Base-by-base conservation (phyloP, 495 filamentous ascomycete genomes). In the Neurospora sp. region DNA sequence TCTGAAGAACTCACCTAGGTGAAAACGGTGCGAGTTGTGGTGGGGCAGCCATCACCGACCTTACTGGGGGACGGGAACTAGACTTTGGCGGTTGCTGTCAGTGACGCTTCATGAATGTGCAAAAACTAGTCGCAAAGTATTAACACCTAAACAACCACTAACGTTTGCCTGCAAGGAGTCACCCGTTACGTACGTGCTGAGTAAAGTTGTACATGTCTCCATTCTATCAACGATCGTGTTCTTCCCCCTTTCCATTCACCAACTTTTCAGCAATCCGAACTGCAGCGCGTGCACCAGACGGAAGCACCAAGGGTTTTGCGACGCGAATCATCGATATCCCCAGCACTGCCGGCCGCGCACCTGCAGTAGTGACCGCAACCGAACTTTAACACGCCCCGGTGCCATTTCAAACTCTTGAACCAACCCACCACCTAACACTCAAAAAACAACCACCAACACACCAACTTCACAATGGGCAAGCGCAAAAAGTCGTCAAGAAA, bases 401-500 rank as follows among this genome's bases (percentile, higher is more conserved):
- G 54, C 28, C 28, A 66, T 66, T 66, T 66, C 15, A 19, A 34
- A 66, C 15, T 19, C 54, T 66, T 31, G 2, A 66, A 66, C 54
- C 11, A 66, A 66, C 13, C 24, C 28, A 66, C 28, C 54, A 54
- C 21, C 21, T 28, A 28, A 66, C 54, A 34, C 15, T 13, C 13
- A 17, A 66, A 66, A 15, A 66, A 34, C 24, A 28, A 62, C 54
- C 28, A 66, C 54, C 54, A 66, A 15, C 54, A 34, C 28, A 19
- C 17, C 5, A 66, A 34, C 28, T 34, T 66, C 54, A 72, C 39
- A 45, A 82, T 82, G 93, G 95, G 95, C 71, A 99, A 99, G 85
- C 92, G 95, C 79, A 98, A 98, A 92, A 96, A 96, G 90, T 91
- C 92, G 38, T 90, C 92, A 73, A 87, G 91, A 75, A 92, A 93